A percentile compares a stretch with the other conserved stretches of the same genome.
These are phyloP conservation scores for Abelmoschus esculentus DNA, from an alignment of 345 rosid genomes.

Conservation along the genomic window DNA sequence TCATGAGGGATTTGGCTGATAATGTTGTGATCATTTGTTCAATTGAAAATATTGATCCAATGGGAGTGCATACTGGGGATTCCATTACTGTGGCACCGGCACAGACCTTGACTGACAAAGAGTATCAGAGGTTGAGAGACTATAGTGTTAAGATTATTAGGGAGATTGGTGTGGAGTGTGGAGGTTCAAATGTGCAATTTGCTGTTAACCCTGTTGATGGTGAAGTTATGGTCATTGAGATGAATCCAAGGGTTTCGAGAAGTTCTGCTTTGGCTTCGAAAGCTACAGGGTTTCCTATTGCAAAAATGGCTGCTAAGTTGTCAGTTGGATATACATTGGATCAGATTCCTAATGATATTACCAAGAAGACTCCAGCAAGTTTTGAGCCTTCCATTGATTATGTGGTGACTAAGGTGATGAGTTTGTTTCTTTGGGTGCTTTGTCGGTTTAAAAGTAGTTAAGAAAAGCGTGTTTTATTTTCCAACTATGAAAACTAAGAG, in stretches of 20 bases:
- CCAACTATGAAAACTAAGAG: constrained; percentile 14
- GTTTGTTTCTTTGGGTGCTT: not conserved
- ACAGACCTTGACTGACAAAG: constrained; percentile 88
- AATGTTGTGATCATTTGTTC: constrained; percentile 95
- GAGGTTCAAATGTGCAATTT: constrained; percentile 97
- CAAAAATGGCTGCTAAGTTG: constrained; percentile 97
- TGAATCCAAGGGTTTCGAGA: constrained; percentile 97
- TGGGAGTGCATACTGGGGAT: constrained; percentile 99
- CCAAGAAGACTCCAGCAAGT: constrained; percentile 96
- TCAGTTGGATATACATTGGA: constrained; percentile 88
- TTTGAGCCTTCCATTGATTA: constrained; percentile 98
- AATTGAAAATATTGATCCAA: constrained; percentile 92
- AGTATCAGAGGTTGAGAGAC: constrained; percentile 90
- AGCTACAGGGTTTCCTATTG: constrained; percentile 97
- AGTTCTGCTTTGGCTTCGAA: constrained; percentile 97
- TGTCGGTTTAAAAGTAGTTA: not conserved
- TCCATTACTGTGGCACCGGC: constrained; percentile 98
- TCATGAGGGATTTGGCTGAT: constrained; percentile 92
- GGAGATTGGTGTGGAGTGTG: constrained; percentile 79
- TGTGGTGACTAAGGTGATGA: constrained; percentile 87
- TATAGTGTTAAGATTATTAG: constrained; percentile 78
- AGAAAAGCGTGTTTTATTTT: constrained; percentile 11
- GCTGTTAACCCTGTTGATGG: constrained; percentile 93
- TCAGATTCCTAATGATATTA: constrained; percentile 97
- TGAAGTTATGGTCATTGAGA: constrained; percentile 96